Base-by-base conservation (phyloP, 2,329 filamentous ascomycete genomes). In the Aureobasidium musti region DNA sequence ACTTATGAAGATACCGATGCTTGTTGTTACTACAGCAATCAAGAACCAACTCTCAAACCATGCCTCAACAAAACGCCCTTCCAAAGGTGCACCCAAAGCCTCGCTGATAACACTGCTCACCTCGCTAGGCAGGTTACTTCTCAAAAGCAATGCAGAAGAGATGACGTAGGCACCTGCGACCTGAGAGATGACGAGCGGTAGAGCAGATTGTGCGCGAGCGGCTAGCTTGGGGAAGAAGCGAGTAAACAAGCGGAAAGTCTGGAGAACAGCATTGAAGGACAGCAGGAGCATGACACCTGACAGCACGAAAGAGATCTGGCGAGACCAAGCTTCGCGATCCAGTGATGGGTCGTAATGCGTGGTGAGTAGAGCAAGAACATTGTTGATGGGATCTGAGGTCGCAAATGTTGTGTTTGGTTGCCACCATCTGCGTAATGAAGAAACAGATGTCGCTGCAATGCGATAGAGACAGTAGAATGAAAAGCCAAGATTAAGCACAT, bases 21-120 rank as follows among this genome's bases (percentile, higher is more conserved):
- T 87, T 1, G 91, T 95, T 14, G 84, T 73, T 0, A 82, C 79
- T 69, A 88, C 89, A 5, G 89, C 89, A 2, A 87, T 75, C 66
- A 96, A 77, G 76, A 96, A 96, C 88, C 91, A 94, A 8, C 87
- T 88, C 76, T 96, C 92, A 71, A 96, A 96, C 92, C 92, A 96
- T 35, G 86, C 83, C 73, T 96, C 88, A 5, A 91, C 89, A 72
- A 91, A 91, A 0, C 82, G 81, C 7, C 86, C 86, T 72, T 91
- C 89, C 10, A 96, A 81, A 19, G 91, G 90, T 23, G 90, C 90
- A 50, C 91, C 88, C 35, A 96, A 79, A 1, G 91, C 91, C 70
- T 92, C 90, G 2, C 87, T 88, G 3, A 96, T 90, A 1, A 90
- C 90, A 59, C 86, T 87, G 67, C 91, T 87, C 74, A 94, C 88